Conservation (phyloP, 257 asterid genomes). For the Scutellaria baicalensis region DNA sequence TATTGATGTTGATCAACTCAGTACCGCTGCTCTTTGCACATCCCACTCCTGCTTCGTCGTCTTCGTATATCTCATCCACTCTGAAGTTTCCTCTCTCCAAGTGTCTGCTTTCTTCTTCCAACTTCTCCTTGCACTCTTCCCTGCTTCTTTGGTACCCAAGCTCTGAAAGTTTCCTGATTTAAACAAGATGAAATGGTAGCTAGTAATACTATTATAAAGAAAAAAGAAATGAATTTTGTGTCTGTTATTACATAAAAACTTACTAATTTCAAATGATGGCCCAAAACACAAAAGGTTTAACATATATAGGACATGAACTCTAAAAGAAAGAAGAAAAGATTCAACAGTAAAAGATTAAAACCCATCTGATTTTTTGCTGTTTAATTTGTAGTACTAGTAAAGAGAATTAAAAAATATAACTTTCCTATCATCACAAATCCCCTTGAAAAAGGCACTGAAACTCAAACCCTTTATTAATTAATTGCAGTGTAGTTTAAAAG, state of each 20-base stretch:
- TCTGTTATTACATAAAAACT: too few species aligned
- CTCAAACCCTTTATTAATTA: neutral
- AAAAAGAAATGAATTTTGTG: too few species aligned
- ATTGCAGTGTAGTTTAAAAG: neutral
- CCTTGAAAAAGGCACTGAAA: slow-evolving; percentile 8
- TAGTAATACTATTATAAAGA: too few species aligned
- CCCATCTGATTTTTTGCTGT: too few species aligned
- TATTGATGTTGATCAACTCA: too few species aligned
- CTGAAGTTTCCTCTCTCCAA: slow-evolving; percentile 30
- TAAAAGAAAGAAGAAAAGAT: neutral
- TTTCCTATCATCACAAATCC: neutral
- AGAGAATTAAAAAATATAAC: neutral
- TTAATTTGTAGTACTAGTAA: neutral
- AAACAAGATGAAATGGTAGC: neutral
- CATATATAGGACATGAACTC: neutral
- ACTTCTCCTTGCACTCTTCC: slow-evolving; percentile 65
- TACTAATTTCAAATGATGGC: too few species aligned
- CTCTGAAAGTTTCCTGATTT: slow-evolving; percentile 56
- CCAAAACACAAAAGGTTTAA: neutral
- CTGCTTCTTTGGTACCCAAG: slow-evolving; percentile 55
- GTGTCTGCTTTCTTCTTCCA: slow-evolving; percentile 49
- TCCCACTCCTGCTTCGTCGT: slow-evolving; percentile 18
- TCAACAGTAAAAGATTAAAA: neutral
- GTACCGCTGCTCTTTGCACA: too few species aligned
- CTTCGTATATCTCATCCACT: slow-evolving; percentile 39